Conservation (phyloP, 2,329 filamentous ascomycete genomes). For the Colletotrichum shisoi region DNA sequence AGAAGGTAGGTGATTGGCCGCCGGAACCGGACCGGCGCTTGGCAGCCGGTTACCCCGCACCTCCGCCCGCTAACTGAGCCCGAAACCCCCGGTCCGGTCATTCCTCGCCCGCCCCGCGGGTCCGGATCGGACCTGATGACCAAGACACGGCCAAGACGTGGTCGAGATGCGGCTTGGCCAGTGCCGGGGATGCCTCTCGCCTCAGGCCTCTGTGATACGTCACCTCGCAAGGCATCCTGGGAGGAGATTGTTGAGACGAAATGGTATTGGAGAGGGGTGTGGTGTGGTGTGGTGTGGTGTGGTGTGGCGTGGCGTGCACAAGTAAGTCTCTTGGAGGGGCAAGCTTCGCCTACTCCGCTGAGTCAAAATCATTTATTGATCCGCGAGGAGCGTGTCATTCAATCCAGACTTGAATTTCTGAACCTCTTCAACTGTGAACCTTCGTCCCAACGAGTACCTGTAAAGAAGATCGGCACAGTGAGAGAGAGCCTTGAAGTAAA, state of each 20-base stretch:
- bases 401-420: neutral
- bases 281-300: no score
- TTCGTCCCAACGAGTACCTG: no score
- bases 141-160: neutral
- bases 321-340: neutral
- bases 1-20: neutral
- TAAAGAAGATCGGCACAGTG: no score
- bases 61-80: conserved; percentile 2
- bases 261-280: no score
- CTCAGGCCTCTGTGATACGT: neutral
- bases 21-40: conserved; percentile 14
- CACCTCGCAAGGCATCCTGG: neutral
- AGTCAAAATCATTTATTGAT: no score
- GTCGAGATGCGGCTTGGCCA: neutral
- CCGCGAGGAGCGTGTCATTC: neutral
- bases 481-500: neutral
- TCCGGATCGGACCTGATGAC: neutral
- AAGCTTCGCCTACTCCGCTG: neutral
- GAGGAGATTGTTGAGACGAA: neutral
- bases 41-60: conserved; percentile 1
- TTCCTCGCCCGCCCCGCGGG: neutral
- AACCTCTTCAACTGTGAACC: no score
- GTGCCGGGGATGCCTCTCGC: neutral
- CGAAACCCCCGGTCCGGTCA: neutral
- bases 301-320: neutral